Evolutionary conservation across 2,329 filamentous ascomycete genomes (phyloP).

Genomic region (Fusarium penzigii): DNA sequence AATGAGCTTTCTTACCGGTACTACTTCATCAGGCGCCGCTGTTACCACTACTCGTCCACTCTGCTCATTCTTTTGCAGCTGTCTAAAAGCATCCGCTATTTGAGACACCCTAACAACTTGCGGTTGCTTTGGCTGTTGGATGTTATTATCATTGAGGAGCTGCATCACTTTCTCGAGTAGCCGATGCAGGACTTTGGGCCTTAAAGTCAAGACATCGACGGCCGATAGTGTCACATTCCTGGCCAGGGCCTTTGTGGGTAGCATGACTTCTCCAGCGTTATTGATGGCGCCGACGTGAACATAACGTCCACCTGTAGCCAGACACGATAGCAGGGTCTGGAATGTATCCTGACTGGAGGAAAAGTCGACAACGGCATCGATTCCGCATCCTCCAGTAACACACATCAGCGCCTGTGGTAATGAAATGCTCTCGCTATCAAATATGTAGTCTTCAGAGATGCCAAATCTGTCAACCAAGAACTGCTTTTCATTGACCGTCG

Average conservation of each 20-base stretch:
- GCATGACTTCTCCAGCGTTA: fast-evolving
- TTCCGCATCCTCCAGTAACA: too few species aligned
- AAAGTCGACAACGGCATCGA: too few species aligned
- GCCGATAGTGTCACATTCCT: background rate
- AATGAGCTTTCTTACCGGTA: background rate
- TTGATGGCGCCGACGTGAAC: background rate
- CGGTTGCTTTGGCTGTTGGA: fast-evolving
- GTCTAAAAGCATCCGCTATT: background rate
- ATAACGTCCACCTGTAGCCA: fast-evolving
- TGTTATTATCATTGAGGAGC: fast-evolving
- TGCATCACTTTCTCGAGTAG: background rate
- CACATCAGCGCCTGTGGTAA: too few species aligned
- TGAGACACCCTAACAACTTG: fast-evolving
- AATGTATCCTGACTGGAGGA: too few species aligned
- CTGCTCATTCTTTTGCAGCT: background rate
- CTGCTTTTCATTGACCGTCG: background rate
- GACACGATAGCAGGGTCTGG: too few species aligned
- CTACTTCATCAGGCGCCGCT: background rate
- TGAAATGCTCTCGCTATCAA: background rate
- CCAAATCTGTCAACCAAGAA: fast-evolving
- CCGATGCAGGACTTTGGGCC: background rate
- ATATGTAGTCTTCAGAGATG: fast-evolving
- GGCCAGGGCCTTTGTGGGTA: background rate
- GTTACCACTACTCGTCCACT: background rate
- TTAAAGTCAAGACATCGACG: background rate